Evolutionary conservation across 768 basidiomycete genomes (phyloP), one percentile per base, ranked within the genome.

Genomic region (Trametes punicea): DNA sequence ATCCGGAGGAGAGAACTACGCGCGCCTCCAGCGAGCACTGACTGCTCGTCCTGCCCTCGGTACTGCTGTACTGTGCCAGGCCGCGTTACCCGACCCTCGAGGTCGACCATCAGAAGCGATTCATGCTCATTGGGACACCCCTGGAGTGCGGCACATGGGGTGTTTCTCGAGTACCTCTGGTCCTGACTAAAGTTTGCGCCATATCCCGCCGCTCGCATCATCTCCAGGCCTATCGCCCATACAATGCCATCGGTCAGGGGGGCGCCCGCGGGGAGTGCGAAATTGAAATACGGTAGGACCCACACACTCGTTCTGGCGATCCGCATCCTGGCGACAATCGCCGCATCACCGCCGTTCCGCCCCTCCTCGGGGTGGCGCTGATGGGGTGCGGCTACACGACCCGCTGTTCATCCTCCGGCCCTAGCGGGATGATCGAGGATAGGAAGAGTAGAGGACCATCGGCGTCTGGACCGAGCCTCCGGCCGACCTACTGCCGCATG

Each of bases 271-370:
- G 42, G 25, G 25, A 44, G 18, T 25, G 42, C 42, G 25, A 40
- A 40, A 31, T 29, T 50, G 16, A 50, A 50, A 50, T 50, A 50
- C 21, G 2, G n/a, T n/a, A n/a, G 23, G 31, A 23, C 47, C 34
- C 47, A 26, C 34, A 33, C 31, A 21, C 47, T 33, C 29, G 27
- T 16, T n/a, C n/a, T n/a, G 48, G n/a, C 27, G 11, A 41, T 41
- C 26, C 39, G n/a, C n/a, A 18, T 31, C 39, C 49, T 40, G 49
- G 27, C 18, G 49, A 40, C 20, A 51, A 51, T 51, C 49, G 26
- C 48, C 48, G 26, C 26, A 36, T 36, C 48, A 38, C 48, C 48
- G 30, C 46, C 46, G 46, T 34, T 36, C 8, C 34, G 48, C 20
- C 10, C 16, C 26, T 27, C 15, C 20, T 26, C 25, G 26, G 25